phyloP scores from a whole-genome alignment of 2,329 filamentous ascomycete species.

The Alternaria novae-zelandiae region DNA sequence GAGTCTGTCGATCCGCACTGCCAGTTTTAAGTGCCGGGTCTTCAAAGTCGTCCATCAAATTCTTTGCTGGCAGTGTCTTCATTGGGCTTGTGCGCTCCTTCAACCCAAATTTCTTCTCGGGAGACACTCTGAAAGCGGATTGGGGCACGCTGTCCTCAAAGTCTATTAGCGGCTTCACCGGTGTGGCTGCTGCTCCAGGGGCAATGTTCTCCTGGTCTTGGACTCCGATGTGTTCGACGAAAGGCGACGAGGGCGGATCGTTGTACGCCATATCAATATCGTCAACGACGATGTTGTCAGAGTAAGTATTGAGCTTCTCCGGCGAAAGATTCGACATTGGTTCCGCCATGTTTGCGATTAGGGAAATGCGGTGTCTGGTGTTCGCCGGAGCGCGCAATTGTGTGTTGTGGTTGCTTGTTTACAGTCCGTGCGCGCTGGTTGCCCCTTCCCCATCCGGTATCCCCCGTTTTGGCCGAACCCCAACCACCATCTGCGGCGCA shows the following conservation, averaged over 20 bases:
- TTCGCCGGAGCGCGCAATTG: conserved; percentile 9
- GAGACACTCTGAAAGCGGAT: conserved; percentile 42
- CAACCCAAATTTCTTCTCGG: conserved; percentile 34
- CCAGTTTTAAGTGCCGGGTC: conserved; percentile 16
- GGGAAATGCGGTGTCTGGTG: conserved; percentile 18
- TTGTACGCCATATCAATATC: conserved; percentile 49
- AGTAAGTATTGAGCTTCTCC: conserved; percentile 36
- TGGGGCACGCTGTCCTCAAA: conserved; percentile 38
- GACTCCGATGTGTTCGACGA: conserved; percentile 52
- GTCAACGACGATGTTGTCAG: conserved; percentile 26
- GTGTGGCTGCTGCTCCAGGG: conserved; percentile 28
- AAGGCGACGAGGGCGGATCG: conserved; percentile 56
- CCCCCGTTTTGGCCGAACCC: conserved; percentile 13
- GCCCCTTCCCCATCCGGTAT: conserved; percentile 14
- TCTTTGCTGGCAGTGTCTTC: conserved; percentile 40
- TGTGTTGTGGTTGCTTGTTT: conserved; percentile 24
- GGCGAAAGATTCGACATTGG: conserved; percentile 41
- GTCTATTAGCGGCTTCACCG: conserved; percentile 29
- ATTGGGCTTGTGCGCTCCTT: conserved; percentile 39
- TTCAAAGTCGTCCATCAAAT: conserved; percentile 35
- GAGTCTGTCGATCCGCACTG: conserved; percentile 19
- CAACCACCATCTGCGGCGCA: not conserved
- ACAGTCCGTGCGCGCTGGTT: conserved; percentile 15
- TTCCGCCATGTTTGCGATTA: conserved; percentile 34
- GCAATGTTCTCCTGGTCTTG: conserved; percentile 49